These are phyloP conservation scores for Pseudohalonectria lignicola DNA, from an alignment of 2,329 filamentous ascomycete species.

Conservation along the genomic window DNA sequence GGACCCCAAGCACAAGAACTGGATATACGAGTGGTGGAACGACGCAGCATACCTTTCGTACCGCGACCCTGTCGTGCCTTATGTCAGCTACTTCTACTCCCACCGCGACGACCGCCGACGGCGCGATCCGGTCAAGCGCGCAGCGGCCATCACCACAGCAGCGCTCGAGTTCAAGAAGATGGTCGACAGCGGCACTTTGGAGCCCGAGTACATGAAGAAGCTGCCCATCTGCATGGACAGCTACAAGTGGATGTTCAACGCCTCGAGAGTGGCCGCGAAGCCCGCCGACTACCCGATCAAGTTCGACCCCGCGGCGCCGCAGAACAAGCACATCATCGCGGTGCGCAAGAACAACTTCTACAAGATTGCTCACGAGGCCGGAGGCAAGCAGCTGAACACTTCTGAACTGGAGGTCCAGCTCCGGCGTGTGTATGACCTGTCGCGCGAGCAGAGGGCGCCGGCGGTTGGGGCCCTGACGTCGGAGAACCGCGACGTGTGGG, in stretches of 20 bases:
- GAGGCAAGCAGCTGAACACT: slow-evolving; percentile 77
- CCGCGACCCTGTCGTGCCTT: slow-evolving; percentile 91
- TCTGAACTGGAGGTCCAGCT: slow-evolving; percentile 88
- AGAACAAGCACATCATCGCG: slow-evolving; percentile 80
- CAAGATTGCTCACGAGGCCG: slow-evolving; percentile 74
- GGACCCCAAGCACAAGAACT: slow-evolving; percentile 77
- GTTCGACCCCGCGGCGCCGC: slow-evolving; percentile 46
- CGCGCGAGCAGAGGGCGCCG: slow-evolving; percentile 40
- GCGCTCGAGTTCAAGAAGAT: slow-evolving; percentile 89
- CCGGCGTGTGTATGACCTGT: slow-evolving; percentile 68
- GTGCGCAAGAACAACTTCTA: slow-evolving; percentile 97
- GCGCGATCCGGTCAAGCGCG: slow-evolving; percentile 82
- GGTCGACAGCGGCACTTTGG: slow-evolving; percentile 71
- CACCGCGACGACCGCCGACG: slow-evolving; percentile 87
- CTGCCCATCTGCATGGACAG: slow-evolving; percentile 96
- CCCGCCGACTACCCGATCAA: slow-evolving; percentile 77
- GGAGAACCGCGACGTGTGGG: slow-evolving; percentile 90
- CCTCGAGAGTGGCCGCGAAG: slow-evolving; percentile 71
- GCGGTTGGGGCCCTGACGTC: slow-evolving; percentile 78
- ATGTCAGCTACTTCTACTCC: slow-evolving; percentile 99
- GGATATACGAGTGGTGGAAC: slow-evolving; percentile 99
- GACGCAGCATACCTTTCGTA: slow-evolving; percentile 85
- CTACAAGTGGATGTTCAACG: slow-evolving; percentile 99
- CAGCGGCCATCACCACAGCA: slow-evolving; percentile 78
- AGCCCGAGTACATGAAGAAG: slow-evolving; percentile 98